These are phyloP conservation scores for Carpinus viminea DNA, from an alignment of 306 rosid genomes.

Conservation along the genomic window DNA sequence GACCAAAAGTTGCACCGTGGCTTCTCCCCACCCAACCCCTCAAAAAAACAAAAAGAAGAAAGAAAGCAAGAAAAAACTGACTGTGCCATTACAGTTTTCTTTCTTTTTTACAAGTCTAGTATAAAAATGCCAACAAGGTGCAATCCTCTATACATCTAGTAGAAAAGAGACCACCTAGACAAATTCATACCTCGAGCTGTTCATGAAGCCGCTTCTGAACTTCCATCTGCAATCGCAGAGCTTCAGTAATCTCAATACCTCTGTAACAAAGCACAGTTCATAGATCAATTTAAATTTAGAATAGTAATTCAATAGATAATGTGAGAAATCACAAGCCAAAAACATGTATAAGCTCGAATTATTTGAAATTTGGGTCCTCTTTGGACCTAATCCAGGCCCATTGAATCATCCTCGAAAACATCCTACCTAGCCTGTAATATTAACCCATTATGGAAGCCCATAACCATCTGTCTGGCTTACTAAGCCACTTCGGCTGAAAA, in stretches of 20 bases:
- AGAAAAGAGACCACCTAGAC: not conserved
- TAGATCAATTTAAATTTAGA: slow-evolving; percentile 23
- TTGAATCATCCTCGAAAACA: not conserved
- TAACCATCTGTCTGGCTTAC: not conserved
- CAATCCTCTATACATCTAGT: not conserved
- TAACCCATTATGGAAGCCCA: not conserved
- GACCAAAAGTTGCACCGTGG: not conserved
- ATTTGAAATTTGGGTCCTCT: not conserved
- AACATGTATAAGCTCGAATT: not conserved
- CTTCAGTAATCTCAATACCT: slow-evolving; percentile 93
- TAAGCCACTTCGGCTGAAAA: not conserved
- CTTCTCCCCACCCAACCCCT: too few relatives aligned
- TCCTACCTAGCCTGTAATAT: not conserved
- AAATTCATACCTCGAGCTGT: slow-evolving; percentile 84
- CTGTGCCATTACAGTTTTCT: not conserved
- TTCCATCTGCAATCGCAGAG: slow-evolving; percentile 98
- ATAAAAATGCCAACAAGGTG: not conserved
- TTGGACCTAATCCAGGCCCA: slow-evolving; percentile 2
- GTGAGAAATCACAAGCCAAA: not conserved
- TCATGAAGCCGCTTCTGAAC: slow-evolving; percentile 97
- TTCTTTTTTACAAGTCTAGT: not conserved
- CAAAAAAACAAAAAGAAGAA: too few relatives aligned
- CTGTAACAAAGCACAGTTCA: slow-evolving; percentile 41
- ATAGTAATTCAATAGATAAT: slow-evolving; percentile 6
- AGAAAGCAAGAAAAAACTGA: too few relatives aligned